phyloP scores from a whole-genome alignment of 257 asterid species.

The Lithospermum erythrorhizon region DNA sequence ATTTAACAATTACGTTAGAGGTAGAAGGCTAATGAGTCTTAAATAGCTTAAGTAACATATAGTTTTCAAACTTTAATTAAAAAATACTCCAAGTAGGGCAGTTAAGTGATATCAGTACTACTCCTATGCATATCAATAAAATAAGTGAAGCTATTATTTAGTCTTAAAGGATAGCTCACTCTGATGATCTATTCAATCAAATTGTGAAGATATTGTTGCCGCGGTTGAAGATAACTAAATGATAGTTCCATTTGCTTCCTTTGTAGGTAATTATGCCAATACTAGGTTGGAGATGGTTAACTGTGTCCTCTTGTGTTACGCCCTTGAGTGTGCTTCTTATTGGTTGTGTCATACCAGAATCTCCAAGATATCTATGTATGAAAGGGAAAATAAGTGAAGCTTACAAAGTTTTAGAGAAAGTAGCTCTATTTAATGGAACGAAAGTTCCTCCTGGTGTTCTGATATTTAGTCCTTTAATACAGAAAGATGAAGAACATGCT shows the following conservation, averaged over 20 bases:
- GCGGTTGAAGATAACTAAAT: no score
- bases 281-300: slow-evolving; percentile 36
- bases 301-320: slow-evolving; percentile 21
- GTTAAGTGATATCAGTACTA: no score
- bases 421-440: slow-evolving; percentile 16
- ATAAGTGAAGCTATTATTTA: no score
- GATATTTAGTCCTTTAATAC: slow-evolving; percentile 6
- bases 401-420: slow-evolving; percentile 9
- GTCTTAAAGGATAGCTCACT: no score
- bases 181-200: no score
- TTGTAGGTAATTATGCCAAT: slow-evolving; percentile 27
- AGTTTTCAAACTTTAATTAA: no score
- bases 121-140: no score
- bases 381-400: slow-evolving; percentile 21
- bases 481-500: slow-evolving; percentile 11
- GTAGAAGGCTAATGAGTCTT: no score
- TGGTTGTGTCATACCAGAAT: slow-evolving; percentile 19
- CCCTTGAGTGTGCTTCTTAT: slow-evolving; percentile 15
- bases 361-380: slow-evolving; percentile 26
- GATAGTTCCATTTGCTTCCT: no score
- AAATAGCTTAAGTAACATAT: no score
- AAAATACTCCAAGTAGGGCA: no score
- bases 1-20: no score
- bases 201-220: not conserved
- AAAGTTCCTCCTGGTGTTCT: slow-evolving; percentile 15